phyloP scores from a whole-genome alignment of 2,329 filamentous ascomycete species.

The Sclerotinia minor region DNA sequence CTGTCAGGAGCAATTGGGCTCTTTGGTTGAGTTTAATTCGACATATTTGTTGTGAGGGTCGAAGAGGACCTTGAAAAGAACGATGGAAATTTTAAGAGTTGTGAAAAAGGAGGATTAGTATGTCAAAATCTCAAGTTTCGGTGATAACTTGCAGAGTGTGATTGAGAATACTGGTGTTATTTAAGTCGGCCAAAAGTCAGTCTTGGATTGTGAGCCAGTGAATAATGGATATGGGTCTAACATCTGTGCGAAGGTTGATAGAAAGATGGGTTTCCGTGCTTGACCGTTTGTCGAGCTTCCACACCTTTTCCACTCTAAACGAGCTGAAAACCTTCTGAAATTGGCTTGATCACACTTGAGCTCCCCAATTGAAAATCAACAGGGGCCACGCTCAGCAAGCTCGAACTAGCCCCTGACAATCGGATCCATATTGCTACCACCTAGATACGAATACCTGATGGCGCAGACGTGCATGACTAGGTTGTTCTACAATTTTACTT shows the following conservation, averaged over 20 bases:
- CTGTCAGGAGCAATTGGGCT: constrained; percentile 37
- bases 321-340: no score
- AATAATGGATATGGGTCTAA: constrained; percentile 16
- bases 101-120: background rate
- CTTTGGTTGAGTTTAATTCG: constrained; percentile 40
- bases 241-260: constrained; percentile 16
- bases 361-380: no score
- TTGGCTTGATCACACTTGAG: no score
- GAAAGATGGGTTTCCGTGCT: background rate
- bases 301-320: no score
- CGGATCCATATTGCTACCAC: no score
- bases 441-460: no score
- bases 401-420: no score
- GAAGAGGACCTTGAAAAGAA: background rate
- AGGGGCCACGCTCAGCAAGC: no score
- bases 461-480: no score
- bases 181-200: constrained; percentile 2
- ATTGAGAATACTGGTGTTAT: background rate
- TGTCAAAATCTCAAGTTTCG: background rate
- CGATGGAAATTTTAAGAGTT: background rate
- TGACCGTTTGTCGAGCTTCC: background rate
- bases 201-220: constrained; percentile 8
- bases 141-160: background rate
- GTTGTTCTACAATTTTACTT: no score
- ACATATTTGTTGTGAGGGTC: constrained; percentile 32